A percentile compares a stretch with the other conserved stretches of the same genome.
Evolutionary conservation across 2,329 filamentous ascomycete species (phyloP).

Genomic region (Immersiporthe knoxdaviesiana): DNA sequence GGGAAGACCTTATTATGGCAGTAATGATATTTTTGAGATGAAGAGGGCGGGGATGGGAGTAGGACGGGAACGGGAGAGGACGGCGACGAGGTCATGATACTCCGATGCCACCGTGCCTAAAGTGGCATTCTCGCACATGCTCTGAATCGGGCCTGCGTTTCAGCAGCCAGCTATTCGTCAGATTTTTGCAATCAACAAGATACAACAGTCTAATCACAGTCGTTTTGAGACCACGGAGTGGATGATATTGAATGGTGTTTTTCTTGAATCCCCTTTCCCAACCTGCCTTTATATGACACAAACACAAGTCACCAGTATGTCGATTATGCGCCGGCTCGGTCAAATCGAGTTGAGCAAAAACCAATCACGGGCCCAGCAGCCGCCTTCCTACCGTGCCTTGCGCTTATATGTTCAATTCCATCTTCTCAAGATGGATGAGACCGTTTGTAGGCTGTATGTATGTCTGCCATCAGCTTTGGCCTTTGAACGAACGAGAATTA

Average conservation of each 20-base stretch:
- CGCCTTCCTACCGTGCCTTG: background rate
- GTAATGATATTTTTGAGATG: conserved; percentile 19
- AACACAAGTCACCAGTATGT: background rate
- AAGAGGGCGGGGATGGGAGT: background rate
- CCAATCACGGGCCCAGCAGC: background rate
- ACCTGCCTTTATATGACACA: background rate
- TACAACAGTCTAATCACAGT: conserved; percentile 14
- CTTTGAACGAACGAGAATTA: no score
- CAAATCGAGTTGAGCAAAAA: background rate
- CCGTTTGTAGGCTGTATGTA: conserved; percentile 64
- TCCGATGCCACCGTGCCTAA: conserved; percentile 23
- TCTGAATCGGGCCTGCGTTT: conserved; percentile 19
- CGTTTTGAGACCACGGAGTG: background rate
- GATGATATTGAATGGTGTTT: background rate
- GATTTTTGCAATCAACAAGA: conserved; percentile 12
- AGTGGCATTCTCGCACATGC: conserved; percentile 27
- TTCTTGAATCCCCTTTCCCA: background rate
- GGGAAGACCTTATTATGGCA: conserved; percentile 23
- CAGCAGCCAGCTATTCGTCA: conserved; percentile 27
- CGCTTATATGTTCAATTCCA: conserved; percentile 41
- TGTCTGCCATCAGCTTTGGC: background rate
- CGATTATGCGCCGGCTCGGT: background rate
- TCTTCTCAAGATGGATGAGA: conserved; percentile 63
- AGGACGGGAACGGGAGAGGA: background rate
- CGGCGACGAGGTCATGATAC: conserved; percentile 27